A percentile compares a stretch with the other conserved stretches of the same genome.
phyloP scores from a whole-genome alignment of 164 flowering plant species.

The Euptelea pleiosperma region DNA sequence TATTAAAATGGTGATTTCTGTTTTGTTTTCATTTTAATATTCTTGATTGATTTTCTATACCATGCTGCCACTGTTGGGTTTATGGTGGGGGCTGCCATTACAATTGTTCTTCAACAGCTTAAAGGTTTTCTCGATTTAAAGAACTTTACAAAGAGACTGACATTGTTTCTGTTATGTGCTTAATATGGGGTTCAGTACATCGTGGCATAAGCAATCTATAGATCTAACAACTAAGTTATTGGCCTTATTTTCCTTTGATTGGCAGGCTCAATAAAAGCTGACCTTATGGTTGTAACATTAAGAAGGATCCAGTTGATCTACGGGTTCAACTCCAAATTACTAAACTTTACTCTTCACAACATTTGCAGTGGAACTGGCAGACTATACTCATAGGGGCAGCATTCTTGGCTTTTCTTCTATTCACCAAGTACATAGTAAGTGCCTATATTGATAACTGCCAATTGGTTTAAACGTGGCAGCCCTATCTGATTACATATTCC shows the following conservation, averaged over 20 bases:
- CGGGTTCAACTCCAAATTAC: too few relatives aligned
- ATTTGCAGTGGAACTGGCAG: too few relatives aligned
- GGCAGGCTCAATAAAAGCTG: too few relatives aligned
- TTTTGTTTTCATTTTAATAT: conserved; percentile 52
- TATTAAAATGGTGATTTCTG: background rate
- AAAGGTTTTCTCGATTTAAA: conserved; percentile 78
- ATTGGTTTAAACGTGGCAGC: background rate
- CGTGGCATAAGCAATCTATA: conserved; percentile 53
- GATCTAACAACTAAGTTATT: too few relatives aligned
- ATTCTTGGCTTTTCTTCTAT: too few relatives aligned
- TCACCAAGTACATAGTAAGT: too few relatives aligned
- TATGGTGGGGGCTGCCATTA: conserved; percentile 91
- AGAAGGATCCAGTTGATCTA: too few relatives aligned
- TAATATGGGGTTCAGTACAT: conserved; percentile 46
- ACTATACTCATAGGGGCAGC: too few relatives aligned
- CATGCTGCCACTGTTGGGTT: conserved; percentile 92
- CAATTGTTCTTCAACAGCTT: conserved; percentile 86
- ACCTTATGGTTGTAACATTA: too few relatives aligned
- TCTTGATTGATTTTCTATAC: conserved; percentile 85
- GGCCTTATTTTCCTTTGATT: too few relatives aligned
- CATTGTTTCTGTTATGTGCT: conserved; percentile 60
- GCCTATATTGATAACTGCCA: too few relatives aligned
- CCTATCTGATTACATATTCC: conserved; percentile 2
- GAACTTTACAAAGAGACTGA: conserved; percentile 68
- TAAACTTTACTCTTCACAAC: too few relatives aligned